A percentile compares a stretch with the other conserved stretches of the same genome.
Conservation (phyloP, 163 green algal species). For the Volvox carteri region DNA sequence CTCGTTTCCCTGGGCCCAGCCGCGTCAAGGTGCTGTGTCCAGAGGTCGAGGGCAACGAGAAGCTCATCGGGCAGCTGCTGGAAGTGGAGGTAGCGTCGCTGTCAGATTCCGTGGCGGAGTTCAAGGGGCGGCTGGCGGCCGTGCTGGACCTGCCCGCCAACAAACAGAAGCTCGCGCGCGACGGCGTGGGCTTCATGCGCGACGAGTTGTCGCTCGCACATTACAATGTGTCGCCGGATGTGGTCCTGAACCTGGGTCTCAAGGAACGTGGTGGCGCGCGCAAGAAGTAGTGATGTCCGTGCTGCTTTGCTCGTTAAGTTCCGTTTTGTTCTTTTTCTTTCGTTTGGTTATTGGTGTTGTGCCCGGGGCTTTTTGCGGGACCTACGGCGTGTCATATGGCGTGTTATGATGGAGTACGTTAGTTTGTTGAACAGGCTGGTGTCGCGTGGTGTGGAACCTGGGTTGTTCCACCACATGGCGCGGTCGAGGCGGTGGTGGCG, state of each 20-base stretch:
- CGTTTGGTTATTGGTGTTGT: no score
- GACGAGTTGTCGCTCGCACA: slow-evolving; percentile 89
- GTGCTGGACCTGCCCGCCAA: slow-evolving; percentile 83
- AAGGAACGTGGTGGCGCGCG: slow-evolving; percentile 89
- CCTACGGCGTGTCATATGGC: no score
- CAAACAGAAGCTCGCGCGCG: slow-evolving; percentile 89
- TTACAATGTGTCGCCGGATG: slow-evolving; percentile 90
- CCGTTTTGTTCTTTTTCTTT: no score
- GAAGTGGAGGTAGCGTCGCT: slow-evolving; percentile 85
- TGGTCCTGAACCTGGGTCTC: slow-evolving; percentile 81
- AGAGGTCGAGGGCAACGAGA: slow-evolving; percentile 81
- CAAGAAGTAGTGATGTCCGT: slow-evolving; percentile 81
- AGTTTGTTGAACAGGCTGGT: no score
- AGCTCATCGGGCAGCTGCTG: slow-evolving; percentile 89
- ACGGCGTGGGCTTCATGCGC: slow-evolving; percentile 86
- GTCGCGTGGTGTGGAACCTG: no score
- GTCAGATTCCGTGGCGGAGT: slow-evolving; percentile 70
- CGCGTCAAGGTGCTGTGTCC: slow-evolving; percentile 80
- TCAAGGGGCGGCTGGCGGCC: slow-evolving; percentile 85
- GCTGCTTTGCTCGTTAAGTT: no score
- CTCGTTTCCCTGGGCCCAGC: slow-evolving; percentile 71
- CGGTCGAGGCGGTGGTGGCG: no score
- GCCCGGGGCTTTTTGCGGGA: no score
- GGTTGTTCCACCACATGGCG: no score
- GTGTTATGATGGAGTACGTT: no score